These are phyloP conservation scores for Aspergillus eucalypticola DNA, from an alignment of 2,329 filamentous ascomycete genomes.

Conservation along the genomic window DNA sequence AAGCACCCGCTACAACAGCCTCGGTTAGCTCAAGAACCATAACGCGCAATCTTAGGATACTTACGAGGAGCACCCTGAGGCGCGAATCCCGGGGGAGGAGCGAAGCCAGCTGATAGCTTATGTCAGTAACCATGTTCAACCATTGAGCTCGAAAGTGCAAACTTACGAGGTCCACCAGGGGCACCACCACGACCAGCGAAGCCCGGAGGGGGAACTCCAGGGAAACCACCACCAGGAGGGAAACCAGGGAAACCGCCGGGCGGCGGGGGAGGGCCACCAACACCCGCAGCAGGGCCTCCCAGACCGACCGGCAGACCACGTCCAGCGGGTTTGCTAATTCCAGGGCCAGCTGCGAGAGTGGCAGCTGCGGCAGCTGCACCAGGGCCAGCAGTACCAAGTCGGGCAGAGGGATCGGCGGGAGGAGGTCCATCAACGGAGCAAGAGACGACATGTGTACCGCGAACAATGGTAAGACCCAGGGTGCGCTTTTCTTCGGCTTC, in stretches of 20 bases:
- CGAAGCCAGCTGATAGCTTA: constrained; percentile 45
- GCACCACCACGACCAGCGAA: constrained; percentile 55
- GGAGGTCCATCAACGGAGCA: constrained; percentile 94
- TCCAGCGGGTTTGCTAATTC: constrained; percentile 87
- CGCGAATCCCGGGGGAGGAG: constrained; percentile 50
- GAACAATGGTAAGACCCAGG: constrained; percentile 90
- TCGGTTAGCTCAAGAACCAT: constrained; percentile 36
- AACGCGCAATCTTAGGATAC: constrained; percentile 25
- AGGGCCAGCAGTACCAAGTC: constrained; percentile 75
- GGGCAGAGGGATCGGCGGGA: constrained; percentile 85
- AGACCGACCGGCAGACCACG: constrained; percentile 80
- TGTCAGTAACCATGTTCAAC: background rate
- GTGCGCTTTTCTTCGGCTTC: constrained; percentile 97
- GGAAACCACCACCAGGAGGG: constrained; percentile 55
- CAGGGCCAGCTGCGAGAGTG: constrained; percentile 77
- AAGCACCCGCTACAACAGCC: constrained; percentile 49
- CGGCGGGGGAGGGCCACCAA: constrained; percentile 75
- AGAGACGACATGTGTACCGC: constrained; percentile 91
- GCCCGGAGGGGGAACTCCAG: constrained; percentile 52
- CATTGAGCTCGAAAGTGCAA: background rate
- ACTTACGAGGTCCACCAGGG: constrained; percentile 54
- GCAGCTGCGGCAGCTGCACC: constrained; percentile 59
- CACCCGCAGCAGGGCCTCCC: constrained; percentile 83
- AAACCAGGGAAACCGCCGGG: constrained; percentile 55
- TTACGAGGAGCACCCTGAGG: constrained; percentile 49